Percentiles rank a stretch among this genome's conserved stretches.
Conservation (phyloP, 768 basidiomycete species). For the Myochromella boudieri region DNA sequence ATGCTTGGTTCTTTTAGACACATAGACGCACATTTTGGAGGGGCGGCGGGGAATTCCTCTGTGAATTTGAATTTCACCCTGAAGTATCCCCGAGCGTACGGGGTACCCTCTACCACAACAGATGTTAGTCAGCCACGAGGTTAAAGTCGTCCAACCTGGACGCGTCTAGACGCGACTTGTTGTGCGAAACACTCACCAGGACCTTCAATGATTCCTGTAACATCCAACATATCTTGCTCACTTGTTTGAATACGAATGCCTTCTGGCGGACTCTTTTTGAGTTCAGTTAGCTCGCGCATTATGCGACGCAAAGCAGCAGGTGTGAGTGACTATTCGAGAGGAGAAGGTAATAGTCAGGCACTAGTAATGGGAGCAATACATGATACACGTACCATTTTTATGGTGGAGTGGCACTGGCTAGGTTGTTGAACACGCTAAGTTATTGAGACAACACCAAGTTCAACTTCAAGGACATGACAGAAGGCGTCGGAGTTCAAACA, state of each 20-base stretch:
- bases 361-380: too few species aligned
- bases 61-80: constrained; percentile 85
- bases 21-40: constrained; percentile 80
- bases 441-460: too few species aligned
- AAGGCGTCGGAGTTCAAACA: too few species aligned
- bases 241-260: constrained; percentile 86
- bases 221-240: constrained; percentile 87
- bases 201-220: constrained; percentile 87
- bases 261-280: constrained; percentile 83
- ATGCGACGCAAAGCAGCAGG: constrained; percentile 77
- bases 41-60: constrained; percentile 89
- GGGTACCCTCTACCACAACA: constrained; percentile 50
- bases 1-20: neutral
- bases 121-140: constrained; percentile 25
- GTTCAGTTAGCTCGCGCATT: constrained; percentile 81
- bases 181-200: constrained; percentile 60
- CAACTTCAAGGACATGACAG: too few species aligned
- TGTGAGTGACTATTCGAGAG: constrained; percentile 34
- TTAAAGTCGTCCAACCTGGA: constrained; percentile 6
- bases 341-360: too few species aligned
- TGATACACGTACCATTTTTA: too few species aligned
- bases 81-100: constrained; percentile 68
- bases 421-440: too few species aligned
- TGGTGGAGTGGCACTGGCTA: too few species aligned
- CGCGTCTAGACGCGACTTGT: constrained; percentile 19